Evolutionary conservation across 2,329 filamentous ascomycete genomes (phyloP).

Genomic region (Pestalotiopsis sp.): DNA sequence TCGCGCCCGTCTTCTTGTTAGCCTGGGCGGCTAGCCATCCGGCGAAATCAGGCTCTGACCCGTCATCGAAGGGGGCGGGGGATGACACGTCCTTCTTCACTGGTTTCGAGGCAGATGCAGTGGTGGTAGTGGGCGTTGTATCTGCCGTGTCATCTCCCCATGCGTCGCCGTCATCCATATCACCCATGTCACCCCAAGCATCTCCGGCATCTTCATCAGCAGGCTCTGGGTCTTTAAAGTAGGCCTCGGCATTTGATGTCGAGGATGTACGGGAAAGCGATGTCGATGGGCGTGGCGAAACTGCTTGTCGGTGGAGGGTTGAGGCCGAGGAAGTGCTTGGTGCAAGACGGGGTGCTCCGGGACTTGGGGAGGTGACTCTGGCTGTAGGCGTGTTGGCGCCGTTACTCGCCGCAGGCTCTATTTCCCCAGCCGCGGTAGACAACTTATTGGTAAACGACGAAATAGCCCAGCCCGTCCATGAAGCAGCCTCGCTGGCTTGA

Average conservation of each 20-base stretch:
- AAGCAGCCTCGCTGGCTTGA: conserved; percentile 60
- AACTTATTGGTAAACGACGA: conserved; percentile 98
- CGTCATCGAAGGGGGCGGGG: conserved; percentile 71
- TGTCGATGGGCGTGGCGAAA: conserved; percentile 49
- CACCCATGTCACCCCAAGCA: conserved; percentile 74
- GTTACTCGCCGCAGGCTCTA: conserved; percentile 60
- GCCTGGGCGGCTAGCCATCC: conserved; percentile 91
- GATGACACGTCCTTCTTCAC: conserved; percentile 36
- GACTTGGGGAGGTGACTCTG: conserved; percentile 38
- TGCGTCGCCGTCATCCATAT: conserved; percentile 52
- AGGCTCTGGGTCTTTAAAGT: conserved; percentile 43
- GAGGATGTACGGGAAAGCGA: conserved; percentile 51
- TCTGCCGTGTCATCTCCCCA: conserved; percentile 46
- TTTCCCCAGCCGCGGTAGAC: conserved; percentile 82
- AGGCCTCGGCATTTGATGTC: conserved; percentile 43
- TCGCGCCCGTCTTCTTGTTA: conserved; percentile 64
- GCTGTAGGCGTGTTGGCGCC: conserved; percentile 38
- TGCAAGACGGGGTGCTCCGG: conserved; percentile 38
- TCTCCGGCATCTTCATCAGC: conserved; percentile 63
- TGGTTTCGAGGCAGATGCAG: conserved; percentile 31
- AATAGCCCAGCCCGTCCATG: conserved; percentile 96
- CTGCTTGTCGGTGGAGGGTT: conserved; percentile 60
- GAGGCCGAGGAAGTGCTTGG: conserved; percentile 56
- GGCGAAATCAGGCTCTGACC: conserved; percentile 91
- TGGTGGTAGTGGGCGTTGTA: conserved; percentile 25